Evolutionary conservation across 148 eudicot species (phyloP), one percentile per base, ranked within the genome.

Genomic region (Silene conica): DNA sequence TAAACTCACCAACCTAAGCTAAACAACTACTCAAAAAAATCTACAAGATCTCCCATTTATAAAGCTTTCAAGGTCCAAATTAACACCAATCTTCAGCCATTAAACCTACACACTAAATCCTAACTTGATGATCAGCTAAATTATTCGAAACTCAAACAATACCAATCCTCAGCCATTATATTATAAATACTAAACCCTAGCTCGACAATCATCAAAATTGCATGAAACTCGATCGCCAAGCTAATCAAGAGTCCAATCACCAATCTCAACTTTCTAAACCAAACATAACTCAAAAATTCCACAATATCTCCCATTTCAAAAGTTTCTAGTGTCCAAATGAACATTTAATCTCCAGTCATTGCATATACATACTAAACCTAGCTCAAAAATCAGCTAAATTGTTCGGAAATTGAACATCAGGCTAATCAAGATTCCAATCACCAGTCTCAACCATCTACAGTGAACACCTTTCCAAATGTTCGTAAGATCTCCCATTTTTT

Each of bases 161-260:
- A 38, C 43, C 43, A 38, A 38, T 38, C 9, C 43, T 7, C 43
- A 38, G 43, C 43, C 43, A 38, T 38, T 38, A 38, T 7, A 58
- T n/a, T 31, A 59, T 21, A 57, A 31, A 14, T 16, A 28, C 54
- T 22, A 71, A 22, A 16, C 50, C 63, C 58, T 62, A 79, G 64
- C 74, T 66, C 67, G 73, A 14, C 63, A 22, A 63, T 62, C 74
- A 79, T 34, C 60, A 19, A 62, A 74, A 46, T 38, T 26, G 15
- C 22, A 7, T 31, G 18, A 57, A 46, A 19, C 11, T 38, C 19
- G 6, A 69, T 60, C 13, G 52, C 31, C 4, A 31, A 31, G 34
- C 34, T 31, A 31, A 31, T 31, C 34, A 31, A 31, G 34, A 31
- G 2, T 31, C 34, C 34, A 31, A 31, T 31, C 34, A 31, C 34